Percentiles rank a stretch among this genome's conserved stretches.
Evolutionary conservation across 2,329 filamentous ascomycete species (phyloP).

Genomic region (Beauveria asiatica): DNA sequence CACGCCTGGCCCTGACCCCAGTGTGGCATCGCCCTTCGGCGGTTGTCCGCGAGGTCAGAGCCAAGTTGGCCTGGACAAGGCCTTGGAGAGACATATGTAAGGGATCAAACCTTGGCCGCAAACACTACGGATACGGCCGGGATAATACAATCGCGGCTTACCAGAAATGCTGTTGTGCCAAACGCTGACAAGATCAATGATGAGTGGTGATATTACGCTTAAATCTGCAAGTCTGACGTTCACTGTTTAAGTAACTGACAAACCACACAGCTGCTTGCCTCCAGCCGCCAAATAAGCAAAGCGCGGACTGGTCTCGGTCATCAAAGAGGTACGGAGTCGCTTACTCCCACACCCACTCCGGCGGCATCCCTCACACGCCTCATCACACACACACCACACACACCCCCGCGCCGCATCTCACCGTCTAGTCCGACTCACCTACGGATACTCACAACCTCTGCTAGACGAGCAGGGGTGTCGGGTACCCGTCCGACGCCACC

Average conservation of each 20-base stretch:
- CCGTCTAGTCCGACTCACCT: slow-evolving; percentile 2
- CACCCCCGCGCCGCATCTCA: slow-evolving; percentile 6
- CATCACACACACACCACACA: not conserved
- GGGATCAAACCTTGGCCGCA: no score
- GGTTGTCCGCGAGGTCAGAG: not conserved
- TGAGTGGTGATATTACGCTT: not conserved
- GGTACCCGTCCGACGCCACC: slow-evolving; percentile 12
- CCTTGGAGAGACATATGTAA: not conserved
- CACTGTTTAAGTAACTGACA: not conserved
- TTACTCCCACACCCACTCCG: slow-evolving; percentile 9
- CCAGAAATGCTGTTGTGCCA: not conserved
- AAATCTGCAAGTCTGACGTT: not conserved
- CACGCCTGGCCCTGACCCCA: not conserved
- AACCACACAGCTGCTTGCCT: not conserved
- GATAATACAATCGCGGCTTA: slow-evolving; percentile 2
- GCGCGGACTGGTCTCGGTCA: slow-evolving; percentile 1
- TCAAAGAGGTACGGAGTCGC: not conserved
- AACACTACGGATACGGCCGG: not conserved
- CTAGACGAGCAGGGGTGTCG: slow-evolving; percentile 10
- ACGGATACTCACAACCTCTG: not conserved
- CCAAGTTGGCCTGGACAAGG: not conserved
- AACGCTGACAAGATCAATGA: not conserved
- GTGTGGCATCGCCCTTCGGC: not conserved
- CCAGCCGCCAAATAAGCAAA: slow-evolving; percentile 2
- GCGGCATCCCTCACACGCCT: slow-evolving; percentile 4